These are phyloP conservation scores for Amylocarpus encephaloides DNA, from an alignment of 2,329 filamentous ascomycete genomes.

Conservation along the genomic window DNA sequence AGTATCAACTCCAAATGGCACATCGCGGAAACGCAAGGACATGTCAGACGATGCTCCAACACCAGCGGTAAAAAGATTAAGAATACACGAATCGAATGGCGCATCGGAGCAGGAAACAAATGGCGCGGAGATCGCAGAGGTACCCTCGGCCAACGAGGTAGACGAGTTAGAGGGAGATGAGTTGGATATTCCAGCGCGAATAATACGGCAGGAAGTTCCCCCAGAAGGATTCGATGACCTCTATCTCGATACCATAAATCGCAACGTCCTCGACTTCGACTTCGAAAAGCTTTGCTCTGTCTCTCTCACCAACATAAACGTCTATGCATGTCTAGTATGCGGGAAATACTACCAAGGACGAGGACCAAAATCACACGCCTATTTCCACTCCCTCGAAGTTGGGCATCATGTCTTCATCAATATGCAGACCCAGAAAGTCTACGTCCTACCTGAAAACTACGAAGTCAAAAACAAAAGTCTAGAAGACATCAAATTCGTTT, in stretches of 20 bases:
- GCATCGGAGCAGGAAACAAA: neutral
- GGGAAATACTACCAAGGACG: conserved; percentile 97
- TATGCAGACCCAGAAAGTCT: conserved; percentile 87
- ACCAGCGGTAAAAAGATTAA: conserved; percentile 9
- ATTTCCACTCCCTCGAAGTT: conserved; percentile 93
- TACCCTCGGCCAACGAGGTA: conserved; percentile 31
- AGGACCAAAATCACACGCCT: conserved; percentile 89
- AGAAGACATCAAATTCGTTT: conserved; percentile 97
- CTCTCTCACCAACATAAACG: conserved; percentile 95
- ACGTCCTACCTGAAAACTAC: conserved; percentile 91
- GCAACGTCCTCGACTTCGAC: conserved; percentile 90
- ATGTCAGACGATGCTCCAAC: conserved; percentile 4
- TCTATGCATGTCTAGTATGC: conserved; percentile 95
- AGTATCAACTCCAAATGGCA: conserved; percentile 7
- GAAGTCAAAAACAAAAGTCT: conserved; percentile 91
- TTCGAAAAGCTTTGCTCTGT: conserved; percentile 98
- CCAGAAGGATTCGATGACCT: conserved; percentile 88
- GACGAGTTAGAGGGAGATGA: conserved; percentile 33
- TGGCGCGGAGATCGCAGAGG: conserved; percentile 26
- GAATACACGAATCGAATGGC: conserved; percentile 6
- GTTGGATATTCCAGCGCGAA: conserved; percentile 37
- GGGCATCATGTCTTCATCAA: conserved; percentile 98
- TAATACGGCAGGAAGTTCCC: conserved; percentile 67
- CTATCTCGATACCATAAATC: conserved; percentile 95
- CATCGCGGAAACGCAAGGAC: conserved; percentile 12